phyloP scores from a whole-genome alignment of 2,329 filamentous ascomycete species.

The Aspergillus unguis region DNA sequence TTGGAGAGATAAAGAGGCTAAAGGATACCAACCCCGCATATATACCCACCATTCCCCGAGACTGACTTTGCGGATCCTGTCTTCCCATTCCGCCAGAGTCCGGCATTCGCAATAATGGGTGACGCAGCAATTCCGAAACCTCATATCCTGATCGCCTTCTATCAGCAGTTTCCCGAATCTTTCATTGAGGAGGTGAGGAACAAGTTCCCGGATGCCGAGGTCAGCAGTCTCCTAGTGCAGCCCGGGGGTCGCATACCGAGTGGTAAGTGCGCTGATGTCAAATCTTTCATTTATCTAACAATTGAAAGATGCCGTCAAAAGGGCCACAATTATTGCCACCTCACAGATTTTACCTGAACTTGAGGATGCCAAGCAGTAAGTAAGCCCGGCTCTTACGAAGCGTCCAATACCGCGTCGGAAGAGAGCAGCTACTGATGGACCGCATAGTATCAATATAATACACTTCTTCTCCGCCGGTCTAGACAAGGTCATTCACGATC shows the following conservation, averaged over 20 bases:
- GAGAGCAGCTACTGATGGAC: not conserved
- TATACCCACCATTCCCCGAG: not conserved
- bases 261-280: constrained; percentile 16
- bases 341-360: constrained; percentile 24
- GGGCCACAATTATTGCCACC: constrained; percentile 26
- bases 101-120: constrained; percentile 20
- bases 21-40: constrained; percentile 1
- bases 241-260: constrained; percentile 18
- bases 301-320: constrained; percentile 20
- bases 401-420: not conserved
- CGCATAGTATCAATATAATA: constrained; percentile 45
- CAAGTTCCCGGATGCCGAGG: constrained; percentile 25
- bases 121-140: constrained; percentile 18
- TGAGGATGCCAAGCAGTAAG: constrained; percentile 29
- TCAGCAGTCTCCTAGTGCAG: constrained; percentile 17
- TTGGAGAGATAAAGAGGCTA: not conserved
- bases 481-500: constrained; percentile 53
- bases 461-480: constrained; percentile 58
- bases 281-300: not conserved
- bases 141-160: constrained; percentile 24
- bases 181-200: constrained; percentile 16
- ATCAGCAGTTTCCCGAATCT: constrained; percentile 14
- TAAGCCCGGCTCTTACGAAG: not conserved
- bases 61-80: not conserved
- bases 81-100: not conserved